These are phyloP conservation scores for Xylaria venustula DNA, from an alignment of 495 filamentous ascomycete species.

Conservation along the genomic window DNA sequence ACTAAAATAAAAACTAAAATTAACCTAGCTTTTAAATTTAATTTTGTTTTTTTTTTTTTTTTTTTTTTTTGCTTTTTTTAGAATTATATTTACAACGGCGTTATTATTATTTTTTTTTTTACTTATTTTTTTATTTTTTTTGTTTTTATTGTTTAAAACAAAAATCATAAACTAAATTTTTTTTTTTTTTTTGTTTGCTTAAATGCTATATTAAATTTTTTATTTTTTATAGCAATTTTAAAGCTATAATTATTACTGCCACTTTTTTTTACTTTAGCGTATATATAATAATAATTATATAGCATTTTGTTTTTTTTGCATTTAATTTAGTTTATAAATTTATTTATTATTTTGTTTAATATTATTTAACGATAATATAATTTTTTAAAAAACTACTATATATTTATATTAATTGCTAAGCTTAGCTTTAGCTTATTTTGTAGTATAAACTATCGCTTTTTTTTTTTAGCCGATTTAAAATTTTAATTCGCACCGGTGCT, in stretches of 20 bases:
- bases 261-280: background rate
- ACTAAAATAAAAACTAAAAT: background rate
- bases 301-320: background rate
- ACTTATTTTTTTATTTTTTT: no score
- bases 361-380: background rate
- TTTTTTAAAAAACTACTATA: background rate
- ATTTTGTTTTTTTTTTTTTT: background rate
- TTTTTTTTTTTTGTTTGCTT: background rate
- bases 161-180: background rate
- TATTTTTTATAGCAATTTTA: background rate
- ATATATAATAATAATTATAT: background rate
- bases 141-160: background rate
- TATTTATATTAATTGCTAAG: background rate
- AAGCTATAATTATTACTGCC: background rate
- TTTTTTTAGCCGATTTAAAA: no score
- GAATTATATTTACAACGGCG: no score
- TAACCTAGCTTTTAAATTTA: background rate
- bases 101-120: no score
- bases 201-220: background rate
- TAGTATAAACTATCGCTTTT: background rate
- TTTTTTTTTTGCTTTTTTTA: no score
- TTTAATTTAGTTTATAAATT: no score
- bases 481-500: no score
- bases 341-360: background rate
- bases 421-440: background rate